Base-by-base conservation (phyloP, 2,329 filamentous ascomycete genomes). In the Ploettnerulaceae sp. region DNA sequence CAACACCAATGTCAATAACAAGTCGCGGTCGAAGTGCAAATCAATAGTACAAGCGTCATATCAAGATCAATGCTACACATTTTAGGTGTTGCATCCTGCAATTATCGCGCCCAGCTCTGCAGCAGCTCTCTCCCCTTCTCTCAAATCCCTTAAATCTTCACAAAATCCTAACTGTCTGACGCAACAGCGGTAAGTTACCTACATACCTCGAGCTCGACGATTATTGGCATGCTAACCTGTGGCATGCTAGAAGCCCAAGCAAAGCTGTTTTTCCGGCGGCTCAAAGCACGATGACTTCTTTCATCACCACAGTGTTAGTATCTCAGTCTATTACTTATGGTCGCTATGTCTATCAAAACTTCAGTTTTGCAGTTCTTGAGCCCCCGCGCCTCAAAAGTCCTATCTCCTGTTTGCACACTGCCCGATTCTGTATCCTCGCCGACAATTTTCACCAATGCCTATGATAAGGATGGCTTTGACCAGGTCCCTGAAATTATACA, bases 291-390 rank as follows among this genome's bases (percentile, higher is more conserved):
- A 89, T 88, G 85, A 78, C 83, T 64, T 85, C 84, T 57, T 86
- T 89, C 71, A 84, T 89, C 64, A 87, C 83, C 58, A 89, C 86
- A 66, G 86, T 88, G 84, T 88, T 74, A 71, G 82, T 86, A 55
- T 67, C 55, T 55, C 59, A 54, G 48, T 49, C 64, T 61, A 58
- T 60, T 45, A 48, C 52, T 28, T 41, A 64, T 63, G 44, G 61
- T 64, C 45, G 57, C 67, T 45, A 61, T 46, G 14, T 32, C 40
- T 15, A 33, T 35, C 22, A 21, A 21, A 20, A 32, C 31, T 35
- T 24, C 38, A 24, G 20, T 73, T 57, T 67, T 67, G 48, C 67
- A 68, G 37, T 64, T 47, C 17, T 25, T 57, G 22, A 56, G 52
- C 38, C 55, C 49, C 28, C 44, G 40, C 29, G 45, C 51, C 48